phyloP scores from a whole-genome alignment of 1,139 yeast species.

The Blastobotrys ciferrii region DNA sequence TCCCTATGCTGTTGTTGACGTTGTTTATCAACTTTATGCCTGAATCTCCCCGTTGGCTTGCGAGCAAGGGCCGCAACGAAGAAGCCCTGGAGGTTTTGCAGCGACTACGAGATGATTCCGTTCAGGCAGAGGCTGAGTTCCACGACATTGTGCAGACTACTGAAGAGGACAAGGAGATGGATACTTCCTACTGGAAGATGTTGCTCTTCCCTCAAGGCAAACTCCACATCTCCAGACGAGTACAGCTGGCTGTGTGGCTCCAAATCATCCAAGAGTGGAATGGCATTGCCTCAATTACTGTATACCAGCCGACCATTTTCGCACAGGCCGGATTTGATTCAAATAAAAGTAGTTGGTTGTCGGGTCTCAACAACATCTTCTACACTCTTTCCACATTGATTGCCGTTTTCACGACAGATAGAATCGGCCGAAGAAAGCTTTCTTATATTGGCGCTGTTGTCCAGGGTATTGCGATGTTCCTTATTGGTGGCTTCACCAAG shows the following conservation, averaged over 20 bases:
- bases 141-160: slow-evolving; percentile 22
- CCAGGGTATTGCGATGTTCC: slow-evolving; percentile 39
- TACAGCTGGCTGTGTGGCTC: slow-evolving; percentile 42
- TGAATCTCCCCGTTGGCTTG: slow-evolving; percentile 60
- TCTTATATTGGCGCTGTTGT: slow-evolving; percentile 34
- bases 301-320: slow-evolving; percentile 43
- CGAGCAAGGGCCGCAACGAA: slow-evolving; percentile 40
- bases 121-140: slow-evolving; percentile 39
- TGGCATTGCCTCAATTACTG: slow-evolving; percentile 45
- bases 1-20: slow-evolving; percentile 29
- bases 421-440: slow-evolving; percentile 35
- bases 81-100: slow-evolving; percentile 26
- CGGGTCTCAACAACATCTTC: slow-evolving; percentile 34
- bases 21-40: slow-evolving; percentile 21
- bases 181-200: slow-evolving; percentile 16
- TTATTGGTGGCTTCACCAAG: slow-evolving; percentile 40
- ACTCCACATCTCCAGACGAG: slow-evolving; percentile 39
- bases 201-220: slow-evolving; percentile 21
- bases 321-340: slow-evolving; percentile 38
- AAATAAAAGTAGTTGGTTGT: slow-evolving; percentile 35
- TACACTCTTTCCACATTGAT: slow-evolving; percentile 33
- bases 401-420: slow-evolving; percentile 35
- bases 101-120: slow-evolving; percentile 14
- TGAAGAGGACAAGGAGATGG: slow-evolving; percentile 14
- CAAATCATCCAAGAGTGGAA: slow-evolving; percentile 45